Evolutionary conservation across 129 eudicot species (phyloP).

Genomic region (Artemisia argyi): DNA sequence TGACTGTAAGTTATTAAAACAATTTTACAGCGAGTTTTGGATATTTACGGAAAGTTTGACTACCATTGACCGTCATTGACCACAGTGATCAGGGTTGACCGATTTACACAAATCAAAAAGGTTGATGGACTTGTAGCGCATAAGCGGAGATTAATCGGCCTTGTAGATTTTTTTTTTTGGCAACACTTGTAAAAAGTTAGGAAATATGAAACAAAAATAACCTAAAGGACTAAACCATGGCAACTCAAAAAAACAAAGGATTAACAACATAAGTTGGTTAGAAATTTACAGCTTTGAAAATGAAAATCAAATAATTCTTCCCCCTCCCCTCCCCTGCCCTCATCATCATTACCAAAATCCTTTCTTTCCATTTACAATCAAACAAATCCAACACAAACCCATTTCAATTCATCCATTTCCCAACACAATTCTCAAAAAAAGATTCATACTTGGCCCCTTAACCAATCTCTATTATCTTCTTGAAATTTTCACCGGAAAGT

Average conservation of each 20-base stretch:
- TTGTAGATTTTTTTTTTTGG: too few relatives aligned
- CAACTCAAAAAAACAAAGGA: slow-evolving; percentile 7
- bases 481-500: slow-evolving; percentile 29
- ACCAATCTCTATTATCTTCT: background rate
- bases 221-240: slow-evolving; percentile 2
- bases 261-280: background rate
- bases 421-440: background rate
- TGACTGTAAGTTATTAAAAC: too few relatives aligned
- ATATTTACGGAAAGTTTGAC: too few relatives aligned
- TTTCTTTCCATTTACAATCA: background rate
- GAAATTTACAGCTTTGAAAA: background rate
- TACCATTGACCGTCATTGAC: too few relatives aligned
- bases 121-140: too few relatives aligned
- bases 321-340: slow-evolving; percentile 23
- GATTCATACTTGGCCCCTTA: slow-evolving; percentile 4
- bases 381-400: background rate
- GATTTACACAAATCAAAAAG: too few relatives aligned
- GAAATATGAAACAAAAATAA: too few relatives aligned
- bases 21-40: too few relatives aligned
- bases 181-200: too few relatives aligned
- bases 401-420: background rate
- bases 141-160: too few relatives aligned
- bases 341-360: slow-evolving; percentile 27
- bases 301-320: slow-evolving; percentile 25
- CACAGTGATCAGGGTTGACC: too few relatives aligned